Base-by-base conservation (phyloP, 345 rosid genomes). In the Citrus australasica region DNA sequence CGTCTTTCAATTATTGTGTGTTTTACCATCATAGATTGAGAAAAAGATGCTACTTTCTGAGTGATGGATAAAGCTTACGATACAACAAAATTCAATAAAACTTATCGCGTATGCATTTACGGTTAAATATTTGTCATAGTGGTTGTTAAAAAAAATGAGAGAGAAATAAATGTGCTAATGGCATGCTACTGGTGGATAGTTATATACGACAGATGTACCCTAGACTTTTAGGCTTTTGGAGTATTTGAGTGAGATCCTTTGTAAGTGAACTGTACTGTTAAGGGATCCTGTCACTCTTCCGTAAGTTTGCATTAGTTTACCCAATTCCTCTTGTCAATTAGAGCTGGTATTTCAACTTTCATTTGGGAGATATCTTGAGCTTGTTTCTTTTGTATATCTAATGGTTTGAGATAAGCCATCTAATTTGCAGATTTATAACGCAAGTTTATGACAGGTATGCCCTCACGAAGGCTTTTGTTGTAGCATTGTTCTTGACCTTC, bases 401-500 rank as follows among this genome's bases (percentile, higher is more conserved):
- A 51, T 60, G 59, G 28, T 37, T 67, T 30, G 27, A 73, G 73
- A 40, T 58, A n/a, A 75, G 13, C 9, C 24, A 17, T 65, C 42
- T 65, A 32, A 33, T 33, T 65, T 65, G 4, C 42, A 33, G 55
- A 40, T 68, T 24, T 13, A 10, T 27, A n/a, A 38, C 14, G 3
- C 42, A 40, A n/a, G 40, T 13, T 40, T 19, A 40, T 24, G 30
- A 24, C 67, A 90, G 96, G 93, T 87, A 90, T 79, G 85, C 93
- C 59, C 86, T 91, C 69, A 93, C 93, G 10, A 92, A 92, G 82
- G 98, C 98, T 7, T 86, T 90, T 74, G 80, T 86, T 17, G 90
- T 92, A n/a, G 96, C 98, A 21, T 90, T 90, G 79, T 67, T 83
- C 11, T 84, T 93, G 92, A 92, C 96, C 30, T 92, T 92, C 80